Evolutionary conservation across 208 protist species (phyloP).

Genomic region (Trypanosoma congolense): DNA sequence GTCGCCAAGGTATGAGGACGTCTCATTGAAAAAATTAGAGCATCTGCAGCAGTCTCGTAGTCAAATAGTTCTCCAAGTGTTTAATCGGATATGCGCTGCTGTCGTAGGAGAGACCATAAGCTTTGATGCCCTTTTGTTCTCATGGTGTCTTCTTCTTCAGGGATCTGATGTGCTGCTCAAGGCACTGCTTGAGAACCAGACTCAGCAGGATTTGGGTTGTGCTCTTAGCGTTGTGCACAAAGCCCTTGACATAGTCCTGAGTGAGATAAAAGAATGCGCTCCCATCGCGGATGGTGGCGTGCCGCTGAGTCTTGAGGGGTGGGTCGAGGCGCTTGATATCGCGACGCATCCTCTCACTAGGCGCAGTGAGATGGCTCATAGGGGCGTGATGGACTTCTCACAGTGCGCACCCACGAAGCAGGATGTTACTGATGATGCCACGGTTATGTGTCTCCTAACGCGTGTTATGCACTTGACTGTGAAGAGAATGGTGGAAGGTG

Average conservation of each 20-base stretch:
- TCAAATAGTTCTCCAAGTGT: conserved; percentile 27
- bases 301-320: conserved; percentile 14
- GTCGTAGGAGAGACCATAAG: conserved; percentile 53
- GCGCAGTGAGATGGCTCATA: background rate
- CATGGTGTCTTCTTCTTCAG: conserved; percentile 38
- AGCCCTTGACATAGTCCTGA: conserved; percentile 17
- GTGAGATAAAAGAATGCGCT: background rate
- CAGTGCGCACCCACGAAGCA: background rate
- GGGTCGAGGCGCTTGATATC: conserved; percentile 22
- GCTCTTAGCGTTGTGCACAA: conserved; percentile 23
- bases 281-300: too few species aligned
- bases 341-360: conserved; percentile 25
- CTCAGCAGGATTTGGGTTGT: conserved; percentile 1
- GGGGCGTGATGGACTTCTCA: background rate
- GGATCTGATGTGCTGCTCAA: conserved; percentile 27
- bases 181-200: conserved; percentile 6
- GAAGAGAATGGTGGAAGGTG: conserved; percentile 8
- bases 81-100: conserved; percentile 30
- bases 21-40: conserved; percentile 19
- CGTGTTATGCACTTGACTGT: background rate
- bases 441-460: background rate
- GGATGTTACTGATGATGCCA: too few species aligned
- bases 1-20: conserved; percentile 28
- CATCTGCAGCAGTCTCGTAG: conserved; percentile 19
- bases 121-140: conserved; percentile 42